Evolutionary conservation across 169 alveolate species (phyloP).

Genomic region (Plasmodium cynomolgi): DNA sequence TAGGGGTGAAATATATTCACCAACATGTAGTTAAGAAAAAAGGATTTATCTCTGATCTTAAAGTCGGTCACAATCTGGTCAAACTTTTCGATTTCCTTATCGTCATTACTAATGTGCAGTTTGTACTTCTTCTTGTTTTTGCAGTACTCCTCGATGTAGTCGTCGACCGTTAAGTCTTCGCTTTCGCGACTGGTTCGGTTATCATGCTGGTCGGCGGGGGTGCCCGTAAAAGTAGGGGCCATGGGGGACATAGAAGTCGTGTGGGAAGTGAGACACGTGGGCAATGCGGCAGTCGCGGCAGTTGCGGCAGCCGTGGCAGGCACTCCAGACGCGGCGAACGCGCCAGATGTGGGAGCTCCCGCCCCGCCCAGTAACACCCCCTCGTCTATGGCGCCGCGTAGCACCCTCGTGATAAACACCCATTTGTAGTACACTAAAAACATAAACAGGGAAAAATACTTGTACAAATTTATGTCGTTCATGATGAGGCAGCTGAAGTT

Average conservation of each 20-base stretch:
- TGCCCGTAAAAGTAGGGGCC: not conserved
- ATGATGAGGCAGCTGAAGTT: constrained; percentile 38
- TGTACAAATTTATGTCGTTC: constrained; percentile 69
- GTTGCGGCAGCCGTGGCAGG: not conserved
- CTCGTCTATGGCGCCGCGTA: constrained; percentile 10
- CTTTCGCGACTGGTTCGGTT: not conserved
- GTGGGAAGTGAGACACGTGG: not conserved
- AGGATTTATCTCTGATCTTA: constrained; percentile 39
- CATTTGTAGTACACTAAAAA: constrained; percentile 62
- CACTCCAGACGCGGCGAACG: not conserved
- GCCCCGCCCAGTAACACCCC: not conserved
- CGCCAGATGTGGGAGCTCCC: not conserved
- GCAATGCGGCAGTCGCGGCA: not conserved
- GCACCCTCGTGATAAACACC: constrained; percentile 4
- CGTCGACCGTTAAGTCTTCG: constrained; percentile 27
- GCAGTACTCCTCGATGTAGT: constrained; percentile 51
- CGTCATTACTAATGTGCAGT: not conserved
- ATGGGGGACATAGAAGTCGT: not conserved
- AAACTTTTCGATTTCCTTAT: constrained; percentile 11
- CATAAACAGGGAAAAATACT: constrained; percentile 58
- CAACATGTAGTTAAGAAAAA: constrained; percentile 42
- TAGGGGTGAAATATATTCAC: constrained; percentile 44
- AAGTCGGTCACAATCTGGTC: constrained; percentile 25
- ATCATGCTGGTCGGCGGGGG: not conserved
- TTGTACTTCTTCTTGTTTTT: constrained; percentile 12